Evolutionary conservation across 179 eudicot species (phyloP).

Genomic region (Drosera spatulata): DNA sequence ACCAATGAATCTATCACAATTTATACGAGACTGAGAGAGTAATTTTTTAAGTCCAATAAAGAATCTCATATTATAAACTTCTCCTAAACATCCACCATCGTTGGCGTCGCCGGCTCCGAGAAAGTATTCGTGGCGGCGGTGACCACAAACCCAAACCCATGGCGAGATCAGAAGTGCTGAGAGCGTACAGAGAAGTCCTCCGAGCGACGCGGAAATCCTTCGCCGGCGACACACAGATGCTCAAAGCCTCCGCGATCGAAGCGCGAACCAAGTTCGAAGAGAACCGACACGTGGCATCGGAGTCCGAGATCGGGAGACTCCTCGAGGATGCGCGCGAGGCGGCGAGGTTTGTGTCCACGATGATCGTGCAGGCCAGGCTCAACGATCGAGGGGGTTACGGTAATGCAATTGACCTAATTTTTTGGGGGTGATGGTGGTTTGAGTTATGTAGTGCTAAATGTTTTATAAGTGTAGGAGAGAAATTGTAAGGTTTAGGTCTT

Average conservation of each 20-base stretch:
- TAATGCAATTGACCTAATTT: constrained; percentile 5
- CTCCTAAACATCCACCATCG: too few relatives aligned
- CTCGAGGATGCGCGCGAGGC: constrained; percentile 74
- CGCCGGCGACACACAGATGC: constrained; percentile 75
- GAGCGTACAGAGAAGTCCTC: constrained; percentile 59
- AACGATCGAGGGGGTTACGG: constrained; percentile 71
- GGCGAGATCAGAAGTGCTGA: constrained; percentile 34
- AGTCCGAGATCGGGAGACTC: constrained; percentile 47
- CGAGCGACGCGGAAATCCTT: constrained; percentile 69
- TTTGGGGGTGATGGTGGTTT: too few relatives aligned
- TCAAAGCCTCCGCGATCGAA: constrained; percentile 64
- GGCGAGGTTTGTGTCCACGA: constrained; percentile 60
- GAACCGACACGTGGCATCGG: constrained; percentile 48
- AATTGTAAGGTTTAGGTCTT: too few relatives aligned
- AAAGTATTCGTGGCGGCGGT: too few relatives aligned
- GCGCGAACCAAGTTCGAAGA: constrained; percentile 75
- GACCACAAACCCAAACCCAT: too few relatives aligned
- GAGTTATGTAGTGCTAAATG: too few relatives aligned
- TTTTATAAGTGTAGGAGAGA: too few relatives aligned
- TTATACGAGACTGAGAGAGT: too few relatives aligned
- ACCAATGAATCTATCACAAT: too few relatives aligned
- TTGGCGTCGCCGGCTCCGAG: too few relatives aligned
- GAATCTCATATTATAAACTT: too few relatives aligned
- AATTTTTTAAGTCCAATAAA: too few relatives aligned
- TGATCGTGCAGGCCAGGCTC: constrained; percentile 87